Conservation (phyloP, 2,329 filamentous ascomycete genomes). For the Sodiomyces alkalinus region DNA sequence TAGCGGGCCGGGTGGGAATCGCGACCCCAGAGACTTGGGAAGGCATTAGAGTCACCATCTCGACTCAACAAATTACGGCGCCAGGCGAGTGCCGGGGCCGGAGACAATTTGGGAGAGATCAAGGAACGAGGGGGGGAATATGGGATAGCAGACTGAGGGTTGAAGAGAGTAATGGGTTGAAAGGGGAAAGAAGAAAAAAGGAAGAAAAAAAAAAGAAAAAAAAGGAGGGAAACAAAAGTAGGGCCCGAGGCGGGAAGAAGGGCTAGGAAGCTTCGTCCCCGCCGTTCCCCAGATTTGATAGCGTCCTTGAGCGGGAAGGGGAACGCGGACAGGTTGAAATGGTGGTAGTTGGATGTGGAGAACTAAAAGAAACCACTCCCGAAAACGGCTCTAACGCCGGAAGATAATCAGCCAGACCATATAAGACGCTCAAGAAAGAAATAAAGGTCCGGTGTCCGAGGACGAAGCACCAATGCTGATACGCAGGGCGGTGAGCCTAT, state of each 20-base stretch:
- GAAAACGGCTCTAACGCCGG: no score
- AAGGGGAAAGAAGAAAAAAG: background rate
- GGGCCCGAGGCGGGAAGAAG: slow-evolving; percentile 1
- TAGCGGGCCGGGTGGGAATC: slow-evolving; percentile 18
- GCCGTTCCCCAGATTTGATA: slow-evolving; percentile 8
- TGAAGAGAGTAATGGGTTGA: background rate
- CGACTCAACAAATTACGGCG: no score
- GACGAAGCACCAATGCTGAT: no score
- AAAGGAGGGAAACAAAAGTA: slow-evolving; percentile 4
- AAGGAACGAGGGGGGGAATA: background rate
- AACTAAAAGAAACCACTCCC: no score
- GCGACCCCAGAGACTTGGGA: slow-evolving; percentile 17
- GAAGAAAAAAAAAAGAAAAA: background rate
- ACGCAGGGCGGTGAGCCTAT: no score
- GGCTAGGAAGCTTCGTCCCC: slow-evolving; percentile 5
- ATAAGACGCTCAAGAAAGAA: no score
- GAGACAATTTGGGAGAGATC: no score
- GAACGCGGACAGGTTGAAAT: background rate
- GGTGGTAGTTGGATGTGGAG: background rate
- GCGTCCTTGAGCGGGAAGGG: slow-evolving; percentile 5
- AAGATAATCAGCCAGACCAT: no score
- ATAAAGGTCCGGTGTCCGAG: no score
- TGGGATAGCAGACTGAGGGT: background rate
- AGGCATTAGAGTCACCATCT: slow-evolving; percentile 14
- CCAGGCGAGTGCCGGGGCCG: no score